These are phyloP conservation scores for Elsinoe perseae DNA, from an alignment of 2,329 filamentous ascomycete genomes.

Conservation along the genomic window DNA sequence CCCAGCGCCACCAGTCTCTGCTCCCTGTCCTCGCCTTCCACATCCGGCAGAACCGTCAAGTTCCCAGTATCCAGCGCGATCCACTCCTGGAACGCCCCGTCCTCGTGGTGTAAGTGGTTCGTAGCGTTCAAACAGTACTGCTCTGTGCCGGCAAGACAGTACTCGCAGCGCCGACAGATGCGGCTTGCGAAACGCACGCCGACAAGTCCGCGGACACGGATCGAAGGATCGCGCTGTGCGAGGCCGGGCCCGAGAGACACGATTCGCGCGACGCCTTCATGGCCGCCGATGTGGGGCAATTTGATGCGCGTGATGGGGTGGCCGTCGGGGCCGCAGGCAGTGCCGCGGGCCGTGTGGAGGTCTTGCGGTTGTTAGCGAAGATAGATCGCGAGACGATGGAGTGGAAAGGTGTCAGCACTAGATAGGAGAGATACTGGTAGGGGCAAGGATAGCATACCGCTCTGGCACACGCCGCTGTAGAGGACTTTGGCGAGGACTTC, in stretches of 20 bases:
- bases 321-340: slow-evolving; percentile 31
- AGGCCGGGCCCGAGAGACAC: slow-evolving; percentile 35
- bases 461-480: slow-evolving; percentile 41
- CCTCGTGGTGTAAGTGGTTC: slow-evolving; percentile 41
- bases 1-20: slow-evolving; percentile 36
- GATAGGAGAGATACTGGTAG: slow-evolving; percentile 22
- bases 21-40: slow-evolving; percentile 22
- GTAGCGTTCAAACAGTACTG: slow-evolving; percentile 37
- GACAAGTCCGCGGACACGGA: slow-evolving; percentile 35
- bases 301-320: slow-evolving; percentile 39
- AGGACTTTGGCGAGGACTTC: slow-evolving; percentile 41
- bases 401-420: slow-evolving; percentile 10
- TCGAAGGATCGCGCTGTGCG: slow-evolving; percentile 24
- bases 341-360: slow-evolving; percentile 28
- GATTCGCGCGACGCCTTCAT: slow-evolving; percentile 40
- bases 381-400: not conserved
- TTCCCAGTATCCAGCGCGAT: slow-evolving; percentile 40
- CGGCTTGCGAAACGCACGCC: slow-evolving; percentile 39
- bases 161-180: slow-evolving; percentile 38
- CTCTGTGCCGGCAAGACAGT: slow-evolving; percentile 36
- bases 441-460: slow-evolving; percentile 28
- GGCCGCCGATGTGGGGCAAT: slow-evolving; percentile 39
- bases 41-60: slow-evolving; percentile 35
- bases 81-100: slow-evolving; percentile 41
- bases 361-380: slow-evolving; percentile 19